Evolutionary conservation across 2,329 filamentous ascomycete species (phyloP).

Genomic region (Penicillium hordei): DNA sequence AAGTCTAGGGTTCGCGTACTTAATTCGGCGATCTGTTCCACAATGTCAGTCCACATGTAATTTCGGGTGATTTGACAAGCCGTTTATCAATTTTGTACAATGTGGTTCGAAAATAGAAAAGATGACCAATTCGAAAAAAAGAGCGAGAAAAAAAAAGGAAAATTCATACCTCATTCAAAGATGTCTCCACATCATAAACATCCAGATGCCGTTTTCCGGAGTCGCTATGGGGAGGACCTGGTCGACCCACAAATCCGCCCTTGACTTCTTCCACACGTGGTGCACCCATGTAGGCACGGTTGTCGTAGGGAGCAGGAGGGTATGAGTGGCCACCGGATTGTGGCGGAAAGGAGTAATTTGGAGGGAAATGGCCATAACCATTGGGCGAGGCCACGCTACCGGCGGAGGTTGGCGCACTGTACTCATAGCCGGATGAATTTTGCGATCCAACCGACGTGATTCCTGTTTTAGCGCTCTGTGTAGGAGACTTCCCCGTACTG

Average conservation of each 20-base stretch:
- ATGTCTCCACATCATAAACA: constrained; percentile 58
- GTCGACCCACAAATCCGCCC: constrained; percentile 28
- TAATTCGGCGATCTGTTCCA: constrained; percentile 45
- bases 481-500: constrained; percentile 43
- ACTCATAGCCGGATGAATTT: constrained; percentile 39
- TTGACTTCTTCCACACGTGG: constrained; percentile 40
- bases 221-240: constrained; percentile 42
- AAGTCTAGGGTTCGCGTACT: constrained; percentile 48
- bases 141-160: neutral
- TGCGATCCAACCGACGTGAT: constrained; percentile 42
- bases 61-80: neutral
- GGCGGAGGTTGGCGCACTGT: constrained; percentile 38
- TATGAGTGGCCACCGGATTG: constrained; percentile 34
- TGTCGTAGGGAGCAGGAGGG: constrained; percentile 33
- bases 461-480: constrained; percentile 41
- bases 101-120: neutral
- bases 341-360: constrained; percentile 32
- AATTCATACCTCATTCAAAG: constrained; percentile 48
- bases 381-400: constrained; percentile 43
- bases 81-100: neutral
- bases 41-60: constrained; percentile 14
- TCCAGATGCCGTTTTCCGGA: constrained; percentile 64
- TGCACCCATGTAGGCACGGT: constrained; percentile 31
- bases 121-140: neutral
- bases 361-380: constrained; percentile 38